phyloP scores from a whole-genome alignment of 805 yeast species.

The Suhomyces tanzawaensis region DNA sequence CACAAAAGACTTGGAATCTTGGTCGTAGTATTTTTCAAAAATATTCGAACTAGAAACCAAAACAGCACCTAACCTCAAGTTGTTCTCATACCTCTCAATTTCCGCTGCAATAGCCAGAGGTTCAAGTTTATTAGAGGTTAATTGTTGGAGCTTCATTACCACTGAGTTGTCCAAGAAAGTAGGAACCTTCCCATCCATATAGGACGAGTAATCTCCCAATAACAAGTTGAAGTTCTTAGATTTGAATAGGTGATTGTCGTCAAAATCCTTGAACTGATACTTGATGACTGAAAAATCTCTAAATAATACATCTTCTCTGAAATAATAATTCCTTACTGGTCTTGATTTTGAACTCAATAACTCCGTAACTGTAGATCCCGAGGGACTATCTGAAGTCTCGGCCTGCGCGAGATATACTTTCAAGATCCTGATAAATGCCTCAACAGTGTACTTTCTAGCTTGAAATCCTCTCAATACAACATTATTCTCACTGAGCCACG shows the following conservation, averaged over 20 bases:
- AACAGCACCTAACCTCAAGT: slow-evolving; percentile 26
- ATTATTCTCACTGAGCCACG: slow-evolving; percentile 57
- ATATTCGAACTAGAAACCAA: slow-evolving; percentile 21
- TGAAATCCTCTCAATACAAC: slow-evolving; percentile 15
- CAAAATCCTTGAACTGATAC: slow-evolving; percentile 56
- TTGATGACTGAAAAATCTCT: slow-evolving; percentile 59
- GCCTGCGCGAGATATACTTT: slow-evolving; percentile 12
- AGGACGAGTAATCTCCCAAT: slow-evolving; percentile 18
- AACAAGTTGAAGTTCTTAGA: slow-evolving; percentile 19
- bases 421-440: slow-evolving; percentile 12
- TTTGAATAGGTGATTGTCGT: slow-evolving; percentile 48
- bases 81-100: slow-evolving; percentile 23
- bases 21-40: slow-evolving; percentile 13
- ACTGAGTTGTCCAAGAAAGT: slow-evolving; percentile 21
- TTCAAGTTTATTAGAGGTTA: not conserved
- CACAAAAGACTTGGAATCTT: not conserved
- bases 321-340: slow-evolving; percentile 53
- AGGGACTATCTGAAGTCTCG: slow-evolving; percentile 1
- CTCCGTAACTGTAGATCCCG: slow-evolving; percentile 19
- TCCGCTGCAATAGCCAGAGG: not conserved
- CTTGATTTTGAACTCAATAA: slow-evolving; percentile 19
- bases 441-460: slow-evolving; percentile 10
- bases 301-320: slow-evolving; percentile 61
- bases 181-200: slow-evolving; percentile 15
- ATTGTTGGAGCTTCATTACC: slow-evolving; percentile 13